phyloP scores from a whole-genome alignment of 2,329 filamentous ascomycete species.

The Cercospora sesami region DNA sequence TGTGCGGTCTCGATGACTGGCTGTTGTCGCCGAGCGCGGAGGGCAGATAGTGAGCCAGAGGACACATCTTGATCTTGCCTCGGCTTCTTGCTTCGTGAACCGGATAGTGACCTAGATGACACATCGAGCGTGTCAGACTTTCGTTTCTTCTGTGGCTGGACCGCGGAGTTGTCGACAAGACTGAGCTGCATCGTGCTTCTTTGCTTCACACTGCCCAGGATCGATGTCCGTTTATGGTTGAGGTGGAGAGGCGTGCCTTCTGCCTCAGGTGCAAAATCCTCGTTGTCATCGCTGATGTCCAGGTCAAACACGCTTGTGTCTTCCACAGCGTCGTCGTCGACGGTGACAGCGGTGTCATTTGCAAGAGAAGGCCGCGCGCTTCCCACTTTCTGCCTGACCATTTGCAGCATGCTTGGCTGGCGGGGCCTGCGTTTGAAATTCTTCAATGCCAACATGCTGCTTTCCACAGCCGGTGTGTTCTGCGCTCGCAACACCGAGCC shows the following conservation, averaged over 20 bases:
- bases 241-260: slow-evolving; percentile 67
- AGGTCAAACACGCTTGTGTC: slow-evolving; percentile 35
- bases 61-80: slow-evolving; percentile 24
- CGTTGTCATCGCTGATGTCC: slow-evolving; percentile 33
- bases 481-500: slow-evolving; percentile 48
- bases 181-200: slow-evolving; percentile 2
- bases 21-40: slow-evolving; percentile 16
- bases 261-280: slow-evolving; percentile 60
- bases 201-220: slow-evolving; percentile 10
- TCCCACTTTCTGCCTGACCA: slow-evolving; percentile 45
- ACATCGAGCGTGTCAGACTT: slow-evolving; percentile 30
- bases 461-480: slow-evolving; percentile 47
- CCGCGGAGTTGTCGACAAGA: background rate
- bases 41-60: slow-evolving; percentile 24
- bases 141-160: slow-evolving; percentile 32
- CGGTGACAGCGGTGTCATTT: slow-evolving; percentile 19
- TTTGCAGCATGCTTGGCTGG: slow-evolving; percentile 52
- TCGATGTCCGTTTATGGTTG: slow-evolving; percentile 41
- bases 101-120: slow-evolving; percentile 24
- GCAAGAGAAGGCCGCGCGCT: slow-evolving; percentile 31
- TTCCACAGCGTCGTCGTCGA: slow-evolving; percentile 44
- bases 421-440: slow-evolving; percentile 53
- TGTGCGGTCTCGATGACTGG: background rate
- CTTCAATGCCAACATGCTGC: slow-evolving; percentile 50
- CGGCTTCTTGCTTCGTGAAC: slow-evolving; percentile 28